Evolutionary conservation across 2,329 filamentous ascomycete genomes (phyloP), one percentile per base, ranked within the genome.

Genomic region (Ambrosiella beaveri): DNA sequence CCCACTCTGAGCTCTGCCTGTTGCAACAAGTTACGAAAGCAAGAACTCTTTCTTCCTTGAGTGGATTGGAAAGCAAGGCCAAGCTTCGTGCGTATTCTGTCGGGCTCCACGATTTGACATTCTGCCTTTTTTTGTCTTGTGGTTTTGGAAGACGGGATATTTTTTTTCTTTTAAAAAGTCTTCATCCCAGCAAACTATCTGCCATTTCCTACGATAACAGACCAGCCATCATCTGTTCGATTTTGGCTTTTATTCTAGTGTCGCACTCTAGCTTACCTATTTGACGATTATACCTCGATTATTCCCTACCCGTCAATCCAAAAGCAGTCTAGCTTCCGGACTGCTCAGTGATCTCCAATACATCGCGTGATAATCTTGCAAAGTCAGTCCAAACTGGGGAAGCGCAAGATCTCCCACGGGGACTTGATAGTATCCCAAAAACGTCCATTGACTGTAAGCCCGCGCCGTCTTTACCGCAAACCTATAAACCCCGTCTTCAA

Each of bases 361-460:
- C 2, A 17, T n/a, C 17, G 13, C 44, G 19, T 17, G n/a, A 40
- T 40, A 27, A 54, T 9, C 17, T 36, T 9, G 35, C 52, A 37
- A 44, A n/a, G 13, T 15, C 9, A 12, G 7, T 39, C 69, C 74
- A 78, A 79, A 70, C 76, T 78, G 78, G 79, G 78, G 75, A 84
- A 84, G 74, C 80, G 81, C 71, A 84, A 81, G 71, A 72, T 81
- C 65, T 84, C 81, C 64, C 72, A 73, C 72, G 77, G 77, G 73
- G 79, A 80, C 67, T 69, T 73, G 69, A 71, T 74, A 68, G 73
- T 74, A 65, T 74, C 74, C 69, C 72, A 73, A 54, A 82, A 82
- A 71, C 75, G 74, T 72, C 76, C 67, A 68, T 82, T 82, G 79
- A 73, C 76, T 67, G 81, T 84, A 70, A 71, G 79, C 74, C 50